Percentiles rank a stretch among this genome's conserved stretches.
Conservation (phyloP, 2,329 filamentous ascomycete species). For the Hypoxylon sp. region DNA sequence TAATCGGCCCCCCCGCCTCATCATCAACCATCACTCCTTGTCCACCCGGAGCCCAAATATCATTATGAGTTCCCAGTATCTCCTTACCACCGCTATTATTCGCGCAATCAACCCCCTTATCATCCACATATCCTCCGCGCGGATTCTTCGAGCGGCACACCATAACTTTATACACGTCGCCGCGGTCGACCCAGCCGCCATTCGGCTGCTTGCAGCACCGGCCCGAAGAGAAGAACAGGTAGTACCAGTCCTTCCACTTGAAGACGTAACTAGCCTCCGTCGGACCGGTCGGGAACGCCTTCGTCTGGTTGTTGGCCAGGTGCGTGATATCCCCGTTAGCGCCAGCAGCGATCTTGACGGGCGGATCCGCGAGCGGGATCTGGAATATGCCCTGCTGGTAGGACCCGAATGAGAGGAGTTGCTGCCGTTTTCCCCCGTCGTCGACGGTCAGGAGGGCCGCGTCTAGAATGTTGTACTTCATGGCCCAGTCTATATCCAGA, state of each 20-base stretch:
- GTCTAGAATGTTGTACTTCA: conserved; percentile 46
- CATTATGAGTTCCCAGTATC: conserved; percentile 39
- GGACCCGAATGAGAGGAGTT: conserved; percentile 44
- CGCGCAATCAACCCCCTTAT: conserved; percentile 37
- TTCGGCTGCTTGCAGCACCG: conserved; percentile 39
- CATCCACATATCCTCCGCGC: conserved; percentile 38
- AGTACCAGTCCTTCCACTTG: conserved; percentile 40
- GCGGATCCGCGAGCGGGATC: conserved; percentile 43
- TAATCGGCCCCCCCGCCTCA: conserved; percentile 40
- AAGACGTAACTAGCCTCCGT: conserved; percentile 42
- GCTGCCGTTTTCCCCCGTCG: conserved; percentile 24
- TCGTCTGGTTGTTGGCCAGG: conserved; percentile 44
- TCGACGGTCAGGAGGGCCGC: conserved; percentile 38
- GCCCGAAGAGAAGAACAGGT: conserved; percentile 46
- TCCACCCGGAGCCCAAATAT: conserved; percentile 45
- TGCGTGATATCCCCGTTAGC: conserved; percentile 34
- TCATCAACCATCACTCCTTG: conserved; percentile 43
- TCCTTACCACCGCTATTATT: conserved; percentile 40
- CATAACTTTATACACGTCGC: conserved; percentile 46
- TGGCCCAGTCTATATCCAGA: conserved; percentile 43
- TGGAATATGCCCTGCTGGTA: conserved; percentile 48
- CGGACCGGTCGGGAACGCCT: conserved; percentile 29
- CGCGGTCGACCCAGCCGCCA: conserved; percentile 35
- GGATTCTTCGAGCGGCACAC: conserved; percentile 43
- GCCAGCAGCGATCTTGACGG: conserved; percentile 31